Conservation (phyloP, 1,284 basidiomycete genomes). For the Boletus albobrunnescens region DNA sequence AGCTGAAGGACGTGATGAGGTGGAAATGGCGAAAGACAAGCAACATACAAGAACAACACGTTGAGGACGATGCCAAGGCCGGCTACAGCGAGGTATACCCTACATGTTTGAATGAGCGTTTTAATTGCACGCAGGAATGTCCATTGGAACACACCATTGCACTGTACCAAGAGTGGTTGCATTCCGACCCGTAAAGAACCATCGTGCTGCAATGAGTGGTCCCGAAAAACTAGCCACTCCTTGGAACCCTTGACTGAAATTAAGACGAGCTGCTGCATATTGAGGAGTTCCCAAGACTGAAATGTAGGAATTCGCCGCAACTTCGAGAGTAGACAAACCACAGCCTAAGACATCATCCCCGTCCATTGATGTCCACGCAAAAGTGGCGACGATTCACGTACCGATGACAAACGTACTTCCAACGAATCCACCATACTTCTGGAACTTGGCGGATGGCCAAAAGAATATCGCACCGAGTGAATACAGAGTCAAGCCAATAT, state of each 20-base stretch:
- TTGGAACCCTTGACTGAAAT: slow-evolving; percentile 81
- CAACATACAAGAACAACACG: slow-evolving; percentile 58
- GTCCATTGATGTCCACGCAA: background rate
- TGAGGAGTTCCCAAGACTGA: slow-evolving; percentile 62
- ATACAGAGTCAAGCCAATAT: slow-evolving; percentile 69
- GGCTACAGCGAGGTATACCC: slow-evolving; percentile 78
- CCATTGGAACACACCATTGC: slow-evolving; percentile 50
- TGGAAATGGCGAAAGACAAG: background rate
- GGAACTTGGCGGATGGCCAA: slow-evolving; percentile 74
- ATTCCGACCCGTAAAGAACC: slow-evolving; percentile 70
- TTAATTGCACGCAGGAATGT: background rate
- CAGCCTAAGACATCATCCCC: slow-evolving; percentile 43
- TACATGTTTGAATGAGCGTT: slow-evolving; percentile 21
- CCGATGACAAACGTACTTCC: slow-evolving; percentile 67
- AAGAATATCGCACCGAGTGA: slow-evolving; percentile 73
- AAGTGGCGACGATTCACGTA: slow-evolving; percentile 24
- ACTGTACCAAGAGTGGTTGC: slow-evolving; percentile 62
- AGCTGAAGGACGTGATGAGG: slow-evolving; percentile 36
- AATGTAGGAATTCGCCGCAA: slow-evolving; percentile 80
- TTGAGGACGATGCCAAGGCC: slow-evolving; percentile 62
- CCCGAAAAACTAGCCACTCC: slow-evolving; percentile 77
- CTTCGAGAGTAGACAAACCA: slow-evolving; percentile 66
- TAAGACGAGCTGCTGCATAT: slow-evolving; percentile 73
- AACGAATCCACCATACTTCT: slow-evolving; percentile 70
- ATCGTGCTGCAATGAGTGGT: slow-evolving; percentile 73